Percentiles rank a stretch among this genome's conserved stretches.
phyloP scores from a whole-genome alignment of 768 basidiomycete species.

The Calocybe cyanea region DNA sequence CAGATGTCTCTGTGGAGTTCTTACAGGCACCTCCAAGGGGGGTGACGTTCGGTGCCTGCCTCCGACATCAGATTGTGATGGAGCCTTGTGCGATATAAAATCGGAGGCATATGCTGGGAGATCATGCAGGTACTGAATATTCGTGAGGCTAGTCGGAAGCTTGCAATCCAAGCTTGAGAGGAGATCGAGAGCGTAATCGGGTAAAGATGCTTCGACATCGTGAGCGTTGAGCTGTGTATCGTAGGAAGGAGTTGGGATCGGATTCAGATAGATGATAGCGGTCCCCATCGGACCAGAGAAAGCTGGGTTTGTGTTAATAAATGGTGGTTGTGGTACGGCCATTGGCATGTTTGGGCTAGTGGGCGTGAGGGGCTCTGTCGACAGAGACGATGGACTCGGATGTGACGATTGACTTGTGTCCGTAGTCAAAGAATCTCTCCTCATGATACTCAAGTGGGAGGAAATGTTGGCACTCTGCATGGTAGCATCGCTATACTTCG shows the following conservation, averaged over 20 bases:
- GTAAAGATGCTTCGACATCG: conserved; percentile 13
- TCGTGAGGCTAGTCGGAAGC: conserved; percentile 4
- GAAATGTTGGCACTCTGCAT: not conserved
- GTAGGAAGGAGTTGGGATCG: not conserved
- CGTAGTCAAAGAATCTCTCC: conserved; percentile 5
- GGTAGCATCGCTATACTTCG: too few relatives aligned
- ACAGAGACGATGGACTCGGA: not conserved
- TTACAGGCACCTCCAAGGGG: conserved; percentile 12
- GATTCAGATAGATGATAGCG: conserved; percentile 13
- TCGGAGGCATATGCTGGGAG: not conserved
- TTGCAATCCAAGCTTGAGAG: conserved; percentile 16
- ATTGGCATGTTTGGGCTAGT: not conserved
- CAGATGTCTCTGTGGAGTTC: not conserved
- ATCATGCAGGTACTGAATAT: not conserved
- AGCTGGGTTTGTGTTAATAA: not conserved
- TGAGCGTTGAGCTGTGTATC: conserved; percentile 3
- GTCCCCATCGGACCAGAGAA: conserved; percentile 11
- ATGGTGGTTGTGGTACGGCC: not conserved
- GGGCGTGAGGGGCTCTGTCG: conserved; percentile 8
- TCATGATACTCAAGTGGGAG: conserved; percentile 1
- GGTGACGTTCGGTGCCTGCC: conserved; percentile 6
- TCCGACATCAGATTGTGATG: not conserved
- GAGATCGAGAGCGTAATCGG: conserved; percentile 19
- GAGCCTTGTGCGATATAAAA: not conserved
- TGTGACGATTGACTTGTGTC: conserved; percentile 3